phyloP scores from a whole-genome alignment of 768 basidiomycete genomes.

The Calocera cornea region DNA sequence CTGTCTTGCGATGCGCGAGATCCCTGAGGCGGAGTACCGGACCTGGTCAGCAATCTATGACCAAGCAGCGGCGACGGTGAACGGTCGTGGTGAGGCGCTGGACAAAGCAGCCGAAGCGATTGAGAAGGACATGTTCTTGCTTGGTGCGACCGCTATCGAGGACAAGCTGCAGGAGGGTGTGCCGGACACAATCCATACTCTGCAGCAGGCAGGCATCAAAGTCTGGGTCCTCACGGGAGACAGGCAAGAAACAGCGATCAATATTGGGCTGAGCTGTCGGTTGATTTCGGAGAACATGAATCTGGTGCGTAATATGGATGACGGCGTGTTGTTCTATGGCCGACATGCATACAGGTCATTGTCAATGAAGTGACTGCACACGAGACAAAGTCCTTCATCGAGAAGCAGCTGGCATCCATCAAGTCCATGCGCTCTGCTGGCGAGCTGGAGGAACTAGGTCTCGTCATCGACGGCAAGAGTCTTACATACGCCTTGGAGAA shows the following conservation, averaged over 20 bases:
- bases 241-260: slow-evolving; percentile 97
- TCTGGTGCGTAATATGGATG: slow-evolving; percentile 40
- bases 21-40: slow-evolving; percentile 77
- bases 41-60: slow-evolving; percentile 83
- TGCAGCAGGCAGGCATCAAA: slow-evolving; percentile 98
- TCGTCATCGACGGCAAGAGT: slow-evolving; percentile 95
- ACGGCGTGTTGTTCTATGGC: too few relatives aligned
- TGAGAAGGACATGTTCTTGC: slow-evolving; percentile 80
- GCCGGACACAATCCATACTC: slow-evolving; percentile 91
- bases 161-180: slow-evolving; percentile 98
- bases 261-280: slow-evolving; percentile 95
- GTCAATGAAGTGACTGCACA: slow-evolving; percentile 79
- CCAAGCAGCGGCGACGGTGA: slow-evolving; percentile 87
- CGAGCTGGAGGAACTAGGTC: slow-evolving; percentile 86
- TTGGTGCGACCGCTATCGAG: slow-evolving; percentile 96
- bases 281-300: slow-evolving; percentile 99
- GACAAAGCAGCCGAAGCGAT: slow-evolving; percentile 92
- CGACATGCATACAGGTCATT: slow-evolving; percentile 47
- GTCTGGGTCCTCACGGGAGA: slow-evolving; percentile 98
- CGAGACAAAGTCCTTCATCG: slow-evolving; percentile 74
- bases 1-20: slow-evolving; percentile 89
- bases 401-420: slow-evolving; percentile 79
- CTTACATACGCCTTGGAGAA: slow-evolving; percentile 87
- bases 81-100: slow-evolving; percentile 85
- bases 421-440: slow-evolving; percentile 84